Percentiles rank a stretch among this genome's conserved stretches.
Conservation (phyloP, 805 yeast species). For the Schwanniomyces occidentalis region DNA sequence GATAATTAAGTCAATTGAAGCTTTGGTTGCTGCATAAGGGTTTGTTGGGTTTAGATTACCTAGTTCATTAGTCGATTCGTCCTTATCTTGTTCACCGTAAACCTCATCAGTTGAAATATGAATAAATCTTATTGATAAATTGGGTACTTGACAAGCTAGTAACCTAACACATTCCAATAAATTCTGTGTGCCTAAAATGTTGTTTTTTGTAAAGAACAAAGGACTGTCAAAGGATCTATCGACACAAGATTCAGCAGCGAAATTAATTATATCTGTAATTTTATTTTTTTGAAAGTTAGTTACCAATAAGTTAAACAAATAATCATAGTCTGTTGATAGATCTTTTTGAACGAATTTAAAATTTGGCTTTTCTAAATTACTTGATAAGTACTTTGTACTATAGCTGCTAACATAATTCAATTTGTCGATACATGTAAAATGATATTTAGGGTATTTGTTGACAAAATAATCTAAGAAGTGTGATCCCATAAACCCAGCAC, state of each 20-base stretch:
- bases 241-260: constrained; percentile 59
- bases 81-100: constrained; percentile 45
- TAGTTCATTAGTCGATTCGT: constrained; percentile 29
- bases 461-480: constrained; percentile 42
- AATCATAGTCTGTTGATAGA: constrained; percentile 25
- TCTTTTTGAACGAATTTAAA: constrained; percentile 34
- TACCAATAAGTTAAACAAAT: constrained; percentile 17
- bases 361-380: constrained; percentile 13
- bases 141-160: constrained; percentile 4
- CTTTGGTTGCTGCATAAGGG: constrained; percentile 60
- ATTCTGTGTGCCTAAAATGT: constrained; percentile 48
- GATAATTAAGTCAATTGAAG: constrained; percentile 51
- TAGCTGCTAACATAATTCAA: constrained; percentile 45
- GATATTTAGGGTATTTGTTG: constrained; percentile 22
- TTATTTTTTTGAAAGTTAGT: constrained; percentile 13
- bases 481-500: constrained; percentile 59
- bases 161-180: constrained; percentile 42
- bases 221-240: constrained; percentile 52
- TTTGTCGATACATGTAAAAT: constrained; percentile 47
- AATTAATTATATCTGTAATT: constrained; percentile 42
- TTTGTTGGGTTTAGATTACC: constrained; percentile 49
- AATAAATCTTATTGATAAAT: constrained; percentile 22
- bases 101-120: constrained; percentile 64
- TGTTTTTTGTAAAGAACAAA: constrained; percentile 41
- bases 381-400: constrained; percentile 22